Base-by-base conservation (phyloP, 768 basidiomycete species). In the Suillus placidus region DNA sequence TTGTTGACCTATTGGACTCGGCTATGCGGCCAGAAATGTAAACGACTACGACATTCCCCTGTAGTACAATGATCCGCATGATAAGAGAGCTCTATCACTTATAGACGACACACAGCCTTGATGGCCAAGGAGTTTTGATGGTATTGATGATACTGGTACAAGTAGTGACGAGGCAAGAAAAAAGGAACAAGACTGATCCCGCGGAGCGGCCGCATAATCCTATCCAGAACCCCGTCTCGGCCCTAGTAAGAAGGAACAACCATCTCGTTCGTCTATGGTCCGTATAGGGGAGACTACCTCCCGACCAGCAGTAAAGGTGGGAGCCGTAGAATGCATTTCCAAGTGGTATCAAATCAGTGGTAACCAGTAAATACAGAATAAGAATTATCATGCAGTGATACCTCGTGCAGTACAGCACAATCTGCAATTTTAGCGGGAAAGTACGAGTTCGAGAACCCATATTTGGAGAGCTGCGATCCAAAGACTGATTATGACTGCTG, bases 1-100 rank as follows among this genome's bases (percentile, higher is more conserved):
- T 69, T 51, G 63, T 69, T 23, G 68, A 69, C 49, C 18, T 69
- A 14, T 43, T 67, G 35, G 64, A 69, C 55, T 63, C 63, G 30
- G 62, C 49, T 30, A 58, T 10, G 26, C 34, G 32, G 20, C 34
- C 20, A 55, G 12, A 35, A 12, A n/a, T 35, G 54, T 55, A 55
- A 35, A 55, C 20, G 54, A 55, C 34, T n/a, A 20, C 32, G 18
- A 20, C 12, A 30, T 12, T 12, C 32, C 6, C 54, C 18, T 55
- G 54, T 55, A 55, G n/a, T 55, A 55, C 4, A 20, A 55, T 34
- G 6, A 34, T 8, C 9, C 12, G 1, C 10, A 55, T 55, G 54
- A 30, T 55, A 32, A 20, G 34, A 55, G 54, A 13, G 20, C 14
- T 32, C 52, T 30, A 30, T 51, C 13, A 32, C 20, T 13, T 13